Conservation (phyloP, 2,329 filamentous ascomycete species). For the Colletotrichum siamense region DNA sequence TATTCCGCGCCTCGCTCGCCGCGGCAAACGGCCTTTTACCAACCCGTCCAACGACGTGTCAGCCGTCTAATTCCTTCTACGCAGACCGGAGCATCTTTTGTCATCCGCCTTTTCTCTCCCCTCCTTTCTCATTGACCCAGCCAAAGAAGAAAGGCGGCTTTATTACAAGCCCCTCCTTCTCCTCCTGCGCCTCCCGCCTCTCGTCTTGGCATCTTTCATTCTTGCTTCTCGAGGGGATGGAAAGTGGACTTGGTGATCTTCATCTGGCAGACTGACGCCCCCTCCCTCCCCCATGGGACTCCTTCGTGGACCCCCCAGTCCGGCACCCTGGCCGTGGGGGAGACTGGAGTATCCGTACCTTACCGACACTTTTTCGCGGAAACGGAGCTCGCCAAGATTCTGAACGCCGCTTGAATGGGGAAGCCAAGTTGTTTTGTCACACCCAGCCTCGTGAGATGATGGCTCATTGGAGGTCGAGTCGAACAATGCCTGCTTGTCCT, state of each 20-base stretch:
- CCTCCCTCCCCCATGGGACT: neutral
- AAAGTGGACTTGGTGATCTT: neutral
- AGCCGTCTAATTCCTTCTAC: neutral
- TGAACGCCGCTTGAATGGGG: neutral
- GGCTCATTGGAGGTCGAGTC: neutral
- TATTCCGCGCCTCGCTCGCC: neutral
- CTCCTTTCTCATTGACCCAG: neutral
- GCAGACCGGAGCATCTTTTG: neutral
- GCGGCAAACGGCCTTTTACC: neutral
- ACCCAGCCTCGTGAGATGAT: slow-evolving; percentile 4
- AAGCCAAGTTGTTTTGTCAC: neutral
- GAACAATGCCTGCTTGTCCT: neutral
- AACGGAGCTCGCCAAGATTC: neutral
- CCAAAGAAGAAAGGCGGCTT: neutral
- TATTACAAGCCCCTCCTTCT: neutral
- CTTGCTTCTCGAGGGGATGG: neutral
- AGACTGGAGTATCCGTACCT: neutral
- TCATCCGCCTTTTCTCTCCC: neutral
- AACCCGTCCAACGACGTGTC: neutral
- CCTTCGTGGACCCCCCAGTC: neutral
- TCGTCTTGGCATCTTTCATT: slow-evolving; percentile 1
- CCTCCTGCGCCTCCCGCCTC: neutral
- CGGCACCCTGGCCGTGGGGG: neutral
- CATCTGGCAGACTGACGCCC: neutral
- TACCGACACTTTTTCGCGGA: neutral